Conservation (phyloP, 768 basidiomycete genomes). For the Lyophyllum decastes region DNA sequence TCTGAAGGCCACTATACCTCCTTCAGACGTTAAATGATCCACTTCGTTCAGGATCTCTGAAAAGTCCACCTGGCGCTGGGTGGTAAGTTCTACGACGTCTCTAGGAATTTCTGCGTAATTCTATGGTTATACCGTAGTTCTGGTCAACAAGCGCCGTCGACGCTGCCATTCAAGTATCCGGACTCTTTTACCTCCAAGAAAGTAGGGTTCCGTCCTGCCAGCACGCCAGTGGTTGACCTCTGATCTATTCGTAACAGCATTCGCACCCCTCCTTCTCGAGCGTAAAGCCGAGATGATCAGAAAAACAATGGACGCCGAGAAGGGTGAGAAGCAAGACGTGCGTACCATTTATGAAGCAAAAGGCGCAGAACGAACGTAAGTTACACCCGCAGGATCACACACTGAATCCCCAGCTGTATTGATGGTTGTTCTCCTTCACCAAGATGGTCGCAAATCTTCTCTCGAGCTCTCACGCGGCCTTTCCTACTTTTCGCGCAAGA, state of each 20-base stretch:
- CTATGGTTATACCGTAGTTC: constrained; percentile 40
- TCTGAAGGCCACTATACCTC: neutral
- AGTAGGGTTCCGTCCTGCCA: constrained; percentile 37
- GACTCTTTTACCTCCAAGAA: constrained; percentile 61
- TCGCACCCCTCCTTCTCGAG: constrained; percentile 44
- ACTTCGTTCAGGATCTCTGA: constrained; percentile 48
- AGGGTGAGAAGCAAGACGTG: constrained; percentile 35
- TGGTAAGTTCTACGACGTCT: constrained; percentile 39
- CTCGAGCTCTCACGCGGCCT: constrained; percentile 61
- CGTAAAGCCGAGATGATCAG: constrained; percentile 51
- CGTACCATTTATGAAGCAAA: constrained; percentile 48
- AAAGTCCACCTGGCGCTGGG: constrained; percentile 71
- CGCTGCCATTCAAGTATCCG: constrained; percentile 52
- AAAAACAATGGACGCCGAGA: constrained; percentile 49
- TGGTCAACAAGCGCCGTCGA: constrained; percentile 67
- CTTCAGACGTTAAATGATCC: neutral
- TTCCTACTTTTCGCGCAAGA: constrained; percentile 62
- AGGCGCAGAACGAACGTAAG: constrained; percentile 42
- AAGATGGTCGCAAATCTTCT: constrained; percentile 56
- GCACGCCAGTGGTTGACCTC: neutral
- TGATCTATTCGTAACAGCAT: constrained; percentile 33
- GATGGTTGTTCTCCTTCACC: neutral
- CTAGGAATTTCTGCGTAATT: neutral
- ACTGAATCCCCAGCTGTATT: neutral
- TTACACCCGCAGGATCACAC: constrained; percentile 2